Conservation (phyloP, 495 filamentous ascomycete genomes). For the Neurospora tetraspora region DNA sequence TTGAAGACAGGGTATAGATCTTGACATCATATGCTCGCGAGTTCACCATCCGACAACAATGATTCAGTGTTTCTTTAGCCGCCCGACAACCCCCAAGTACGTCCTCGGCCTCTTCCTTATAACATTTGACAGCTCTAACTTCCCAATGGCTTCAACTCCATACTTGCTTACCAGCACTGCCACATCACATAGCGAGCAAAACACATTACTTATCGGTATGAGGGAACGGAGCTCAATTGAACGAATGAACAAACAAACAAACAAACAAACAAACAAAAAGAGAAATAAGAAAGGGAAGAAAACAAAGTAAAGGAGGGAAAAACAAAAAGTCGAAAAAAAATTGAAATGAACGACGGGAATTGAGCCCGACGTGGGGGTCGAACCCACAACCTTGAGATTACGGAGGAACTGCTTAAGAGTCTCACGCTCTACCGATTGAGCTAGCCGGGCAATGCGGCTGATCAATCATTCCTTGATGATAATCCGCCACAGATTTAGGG, state of each 20-base stretch:
- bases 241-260: neutral
- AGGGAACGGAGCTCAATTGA: neutral
- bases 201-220: neutral
- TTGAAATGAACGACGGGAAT: neutral
- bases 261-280: too few relatives aligned
- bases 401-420: constrained; percentile 44
- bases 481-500: accelerated
- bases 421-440: constrained; percentile 69
- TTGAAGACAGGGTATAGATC: neutral
- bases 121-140: too few relatives aligned
- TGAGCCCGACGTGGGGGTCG: neutral
- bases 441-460: constrained; percentile 33
- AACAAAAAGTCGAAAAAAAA: neutral
- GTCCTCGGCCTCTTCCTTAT: too few relatives aligned
- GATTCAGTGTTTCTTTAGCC: neutral
- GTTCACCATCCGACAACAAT: neutral
- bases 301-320: too few relatives aligned
- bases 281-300: neutral
- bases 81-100: too few relatives aligned
- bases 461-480: neutral
- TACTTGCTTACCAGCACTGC: too few relatives aligned
- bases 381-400: neutral
- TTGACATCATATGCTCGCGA: accelerated
- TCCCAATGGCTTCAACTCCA: too few relatives aligned
- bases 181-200: neutral